A percentile compares a stretch with the other conserved stretches of the same genome.
Evolutionary conservation across 768 basidiomycete species (phyloP).

Genomic region (Boletus reticuloceps): DNA sequence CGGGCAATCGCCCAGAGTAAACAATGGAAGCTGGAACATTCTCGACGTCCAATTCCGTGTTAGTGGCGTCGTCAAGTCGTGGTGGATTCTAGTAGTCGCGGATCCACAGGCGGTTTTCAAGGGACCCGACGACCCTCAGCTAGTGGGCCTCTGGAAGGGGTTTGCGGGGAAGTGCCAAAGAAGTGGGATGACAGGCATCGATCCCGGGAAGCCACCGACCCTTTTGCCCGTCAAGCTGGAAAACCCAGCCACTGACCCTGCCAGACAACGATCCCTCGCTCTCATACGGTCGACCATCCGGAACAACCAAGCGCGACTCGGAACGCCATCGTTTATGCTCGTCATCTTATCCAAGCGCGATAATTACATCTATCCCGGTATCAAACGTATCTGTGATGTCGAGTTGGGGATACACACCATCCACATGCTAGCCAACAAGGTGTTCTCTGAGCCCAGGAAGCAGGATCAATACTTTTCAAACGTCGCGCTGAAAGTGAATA

Average conservation of each 20-base stretch:
- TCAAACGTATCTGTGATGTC: slow-evolving; percentile 76
- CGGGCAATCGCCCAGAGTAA: slow-evolving; percentile 41
- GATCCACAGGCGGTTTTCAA: slow-evolving; percentile 43
- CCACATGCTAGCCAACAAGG: slow-evolving; percentile 68
- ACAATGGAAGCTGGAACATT: slow-evolving; percentile 76
- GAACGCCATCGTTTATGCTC: slow-evolving; percentile 62
- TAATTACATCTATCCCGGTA: slow-evolving; percentile 75
- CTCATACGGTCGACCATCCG: slow-evolving; percentile 43
- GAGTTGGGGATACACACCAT: slow-evolving; percentile 72
- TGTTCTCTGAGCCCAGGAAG: slow-evolving; percentile 47
- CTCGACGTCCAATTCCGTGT: slow-evolving; percentile 64
- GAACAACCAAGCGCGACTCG: slow-evolving; percentile 19
- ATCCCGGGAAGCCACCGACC: slow-evolving; percentile 36
- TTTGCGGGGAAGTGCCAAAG: slow-evolving; percentile 54
- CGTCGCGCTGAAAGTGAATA: slow-evolving; percentile 78
- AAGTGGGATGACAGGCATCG: slow-evolving; percentile 67
- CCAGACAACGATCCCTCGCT: slow-evolving; percentile 37
- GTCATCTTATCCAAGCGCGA: slow-evolving; percentile 68
- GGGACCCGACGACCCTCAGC: slow-evolving; percentile 30
- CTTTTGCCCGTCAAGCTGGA: slow-evolving; percentile 28
- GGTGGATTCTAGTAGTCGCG: slow-evolving; percentile 66
- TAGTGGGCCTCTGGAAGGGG: slow-evolving; percentile 45
- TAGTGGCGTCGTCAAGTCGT: slow-evolving; percentile 49
- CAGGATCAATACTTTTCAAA: slow-evolving; percentile 85
- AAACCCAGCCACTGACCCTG: slow-evolving; percentile 27